Conservation (phyloP, 140 eudicot genomes). For the Bidens hawaiensis region DNA sequence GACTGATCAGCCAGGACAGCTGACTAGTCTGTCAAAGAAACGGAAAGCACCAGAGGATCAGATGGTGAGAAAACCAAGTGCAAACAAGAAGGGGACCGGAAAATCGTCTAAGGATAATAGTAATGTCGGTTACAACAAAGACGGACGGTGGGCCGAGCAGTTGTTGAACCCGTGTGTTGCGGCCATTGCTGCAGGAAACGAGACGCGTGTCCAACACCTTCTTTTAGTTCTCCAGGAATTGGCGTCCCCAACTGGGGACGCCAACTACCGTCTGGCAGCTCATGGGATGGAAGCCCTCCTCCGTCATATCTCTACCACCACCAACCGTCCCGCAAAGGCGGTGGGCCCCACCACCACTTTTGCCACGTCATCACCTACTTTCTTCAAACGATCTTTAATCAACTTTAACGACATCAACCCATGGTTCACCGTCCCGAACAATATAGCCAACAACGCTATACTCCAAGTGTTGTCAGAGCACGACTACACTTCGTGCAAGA, state of each 20-base stretch:
- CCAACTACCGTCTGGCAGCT: constrained; percentile 66
- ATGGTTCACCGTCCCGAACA: no score
- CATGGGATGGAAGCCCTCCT: constrained; percentile 69
- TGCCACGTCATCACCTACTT: constrained; percentile 47
- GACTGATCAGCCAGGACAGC: constrained; percentile 15
- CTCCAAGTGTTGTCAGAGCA: constrained; percentile 65
- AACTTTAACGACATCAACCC: no score
- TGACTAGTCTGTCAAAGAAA: constrained; percentile 42
- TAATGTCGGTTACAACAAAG: constrained; percentile 23
- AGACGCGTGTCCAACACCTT: constrained; percentile 65
- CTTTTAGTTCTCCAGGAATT: constrained; percentile 67
- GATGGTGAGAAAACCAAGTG: constrained; percentile 19
- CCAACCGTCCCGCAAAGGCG: constrained; percentile 22
- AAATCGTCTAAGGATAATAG: constrained; percentile 20
- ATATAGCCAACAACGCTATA: constrained; percentile 66
- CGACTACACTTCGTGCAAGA: not conserved
- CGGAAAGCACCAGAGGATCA: constrained; percentile 37
- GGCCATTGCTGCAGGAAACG: constrained; percentile 54
- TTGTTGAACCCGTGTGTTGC: constrained; percentile 60
- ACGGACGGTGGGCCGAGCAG: constrained; percentile 37
- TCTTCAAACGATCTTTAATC: constrained; percentile 52
- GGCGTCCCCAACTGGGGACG: constrained; percentile 69
- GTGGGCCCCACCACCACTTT: constrained; percentile 27
- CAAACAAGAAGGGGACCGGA: constrained; percentile 35
- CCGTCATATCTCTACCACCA: constrained; percentile 48